A percentile compares a stretch with the other conserved stretches of the same genome.
phyloP scores from a whole-genome alignment of 768 basidiomycete genomes.

The Amanita phalloides region DNA sequence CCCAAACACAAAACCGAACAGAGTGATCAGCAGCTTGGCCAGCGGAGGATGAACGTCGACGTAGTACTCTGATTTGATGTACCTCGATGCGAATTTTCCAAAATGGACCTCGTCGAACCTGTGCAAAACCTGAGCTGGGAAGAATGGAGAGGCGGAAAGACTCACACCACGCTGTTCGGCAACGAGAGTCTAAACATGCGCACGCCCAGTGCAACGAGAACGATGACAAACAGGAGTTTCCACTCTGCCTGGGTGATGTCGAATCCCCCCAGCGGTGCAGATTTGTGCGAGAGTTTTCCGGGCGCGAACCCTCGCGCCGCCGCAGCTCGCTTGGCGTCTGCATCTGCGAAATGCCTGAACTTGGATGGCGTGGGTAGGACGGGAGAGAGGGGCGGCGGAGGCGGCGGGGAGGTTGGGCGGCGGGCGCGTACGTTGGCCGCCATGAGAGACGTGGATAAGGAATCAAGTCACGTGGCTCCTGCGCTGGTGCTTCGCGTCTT shows the following conservation, averaged over 20 bases:
- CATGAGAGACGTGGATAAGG: conserved; percentile 14
- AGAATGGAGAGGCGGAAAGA: conserved; percentile 10
- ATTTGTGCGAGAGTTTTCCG: conserved; percentile 24
- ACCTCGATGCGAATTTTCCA: conserved; percentile 91
- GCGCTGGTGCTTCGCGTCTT: too few species aligned
- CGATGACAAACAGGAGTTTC: conserved; percentile 58
- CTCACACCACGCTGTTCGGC: conserved; percentile 90
- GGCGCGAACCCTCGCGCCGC: conserved; percentile 57
- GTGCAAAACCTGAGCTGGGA: neutral
- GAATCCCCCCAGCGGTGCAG: conserved; percentile 47
- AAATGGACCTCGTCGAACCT: conserved; percentile 99
- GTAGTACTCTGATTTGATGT: conserved; percentile 87
- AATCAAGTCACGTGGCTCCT: conserved; percentile 16
- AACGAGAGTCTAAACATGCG: conserved; percentile 77
- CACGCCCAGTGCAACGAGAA: conserved; percentile 68
- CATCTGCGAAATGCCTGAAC: conserved; percentile 60
- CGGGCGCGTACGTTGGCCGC: conserved; percentile 52
- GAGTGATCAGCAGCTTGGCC: conserved; percentile 90
- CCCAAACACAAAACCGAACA: conserved; percentile 79
- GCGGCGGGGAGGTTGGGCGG: conserved; percentile 60
- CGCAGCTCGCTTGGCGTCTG: conserved; percentile 59
- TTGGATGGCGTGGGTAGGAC: conserved; percentile 27
- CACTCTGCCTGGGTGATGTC: conserved; percentile 63
- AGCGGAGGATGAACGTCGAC: conserved; percentile 97
- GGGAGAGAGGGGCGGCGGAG: conserved; percentile 21